A percentile compares a stretch with the other conserved stretches of the same genome.
Evolutionary conservation across 139 green algal species (phyloP).

Genomic region (Closterium sp.): DNA sequence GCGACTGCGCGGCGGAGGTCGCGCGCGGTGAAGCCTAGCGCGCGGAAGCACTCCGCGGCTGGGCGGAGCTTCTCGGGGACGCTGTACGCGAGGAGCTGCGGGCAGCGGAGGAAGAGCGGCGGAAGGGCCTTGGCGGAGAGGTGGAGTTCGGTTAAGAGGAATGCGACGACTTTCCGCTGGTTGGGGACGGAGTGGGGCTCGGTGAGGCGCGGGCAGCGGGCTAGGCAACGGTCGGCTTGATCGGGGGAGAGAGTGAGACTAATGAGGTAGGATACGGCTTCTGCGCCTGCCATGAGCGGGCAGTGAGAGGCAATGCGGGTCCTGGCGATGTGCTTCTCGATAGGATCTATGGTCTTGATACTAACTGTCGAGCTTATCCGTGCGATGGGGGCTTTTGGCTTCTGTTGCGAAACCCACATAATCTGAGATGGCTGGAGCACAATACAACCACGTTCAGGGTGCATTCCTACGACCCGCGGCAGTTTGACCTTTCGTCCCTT

Average conservation of each 20-base stretch:
- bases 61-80: slow-evolving; percentile 23
- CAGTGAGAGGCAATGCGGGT: not conserved
- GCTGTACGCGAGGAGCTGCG: slow-evolving; percentile 23
- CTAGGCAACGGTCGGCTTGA: not conserved
- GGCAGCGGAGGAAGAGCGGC: not conserved
- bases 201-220: not conserved
- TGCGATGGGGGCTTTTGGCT: no score
- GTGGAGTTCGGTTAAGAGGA: not conserved
- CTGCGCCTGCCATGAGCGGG: not conserved
- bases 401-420: no score
- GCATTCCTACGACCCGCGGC: no score
- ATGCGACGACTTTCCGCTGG: not conserved
- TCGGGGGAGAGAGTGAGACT: not conserved
- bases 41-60: slow-evolving; percentile 6
- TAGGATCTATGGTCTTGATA: no score
- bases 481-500: no score
- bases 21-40: not conserved
- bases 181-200: not conserved
- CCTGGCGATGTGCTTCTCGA: not conserved
- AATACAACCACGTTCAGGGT: no score
- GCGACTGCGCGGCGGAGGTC: not conserved
- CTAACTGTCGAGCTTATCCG: no score
- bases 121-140: not conserved
- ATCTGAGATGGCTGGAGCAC: no score
- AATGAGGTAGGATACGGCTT: not conserved